Evolutionary conservation across 78 protist genomes (phyloP).

Genomic region (Salpingoeca rosetta): DNA sequence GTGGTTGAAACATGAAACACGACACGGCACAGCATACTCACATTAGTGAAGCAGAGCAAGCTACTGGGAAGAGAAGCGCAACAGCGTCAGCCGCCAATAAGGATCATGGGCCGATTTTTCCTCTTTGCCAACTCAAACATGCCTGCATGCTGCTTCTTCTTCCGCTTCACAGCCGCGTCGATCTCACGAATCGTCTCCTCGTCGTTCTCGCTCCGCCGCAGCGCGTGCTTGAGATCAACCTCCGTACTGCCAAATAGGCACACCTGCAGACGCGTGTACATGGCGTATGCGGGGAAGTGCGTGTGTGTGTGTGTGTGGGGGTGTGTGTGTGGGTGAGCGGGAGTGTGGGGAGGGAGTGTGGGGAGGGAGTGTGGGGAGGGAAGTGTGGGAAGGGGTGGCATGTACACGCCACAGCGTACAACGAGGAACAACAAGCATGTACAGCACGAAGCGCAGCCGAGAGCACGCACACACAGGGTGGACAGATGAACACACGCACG

Average conservation of each 20-base stretch:
- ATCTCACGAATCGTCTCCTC: conserved; percentile 32
- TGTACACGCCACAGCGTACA: background rate
- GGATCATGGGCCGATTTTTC: conserved; percentile 72
- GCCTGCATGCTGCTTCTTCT: conserved; percentile 58
- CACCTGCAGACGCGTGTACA: conserved; percentile 5
- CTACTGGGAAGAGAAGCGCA: background rate
- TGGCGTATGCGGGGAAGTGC: background rate
- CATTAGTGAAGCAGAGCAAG: too few species aligned
- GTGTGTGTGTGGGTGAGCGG: too few species aligned
- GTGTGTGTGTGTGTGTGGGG: too few species aligned
- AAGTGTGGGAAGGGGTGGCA: too few species aligned
- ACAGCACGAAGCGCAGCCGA: too few species aligned
- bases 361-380: too few species aligned
- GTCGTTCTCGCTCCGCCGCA: conserved; percentile 58
- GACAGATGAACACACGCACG: too few species aligned
- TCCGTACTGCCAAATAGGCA: conserved; percentile 76
- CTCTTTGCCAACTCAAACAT: conserved; percentile 55
- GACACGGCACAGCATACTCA: background rate
- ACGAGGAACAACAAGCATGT: too few species aligned
- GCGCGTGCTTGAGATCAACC: conserved; percentile 46
- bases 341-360: background rate
- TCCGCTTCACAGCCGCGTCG: conserved; percentile 39
- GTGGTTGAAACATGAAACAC: too few species aligned
- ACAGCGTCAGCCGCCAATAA: conserved; percentile 63
- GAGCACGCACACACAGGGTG: too few species aligned